phyloP scores from a whole-genome alignment of 2,329 filamentous ascomycete genomes.

The Aureobasidium sp. region DNA sequence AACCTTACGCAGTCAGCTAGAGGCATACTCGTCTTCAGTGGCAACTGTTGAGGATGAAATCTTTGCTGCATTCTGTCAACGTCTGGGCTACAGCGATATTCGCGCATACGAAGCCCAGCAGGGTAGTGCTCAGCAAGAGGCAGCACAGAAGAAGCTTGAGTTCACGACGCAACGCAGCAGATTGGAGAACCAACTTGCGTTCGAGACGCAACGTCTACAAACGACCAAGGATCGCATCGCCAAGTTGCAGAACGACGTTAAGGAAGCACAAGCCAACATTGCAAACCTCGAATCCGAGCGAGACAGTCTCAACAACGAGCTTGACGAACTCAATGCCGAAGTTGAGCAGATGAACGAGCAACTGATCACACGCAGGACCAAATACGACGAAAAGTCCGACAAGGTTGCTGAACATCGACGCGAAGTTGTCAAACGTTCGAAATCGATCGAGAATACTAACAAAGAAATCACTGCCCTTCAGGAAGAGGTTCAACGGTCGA shows the following conservation, averaged over 20 bases:
- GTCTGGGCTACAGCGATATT: conserved; percentile 81
- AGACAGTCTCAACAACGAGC: conserved; percentile 62
- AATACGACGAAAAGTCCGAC: conserved; percentile 62
- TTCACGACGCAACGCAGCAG: conserved; percentile 71
- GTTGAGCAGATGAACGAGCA: conserved; percentile 68
- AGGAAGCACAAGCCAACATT: conserved; percentile 63
- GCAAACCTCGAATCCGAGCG: conserved; percentile 65
- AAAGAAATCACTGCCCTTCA: conserved; percentile 76
- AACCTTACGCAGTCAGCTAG: conserved; percentile 50
- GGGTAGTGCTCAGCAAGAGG: conserved; percentile 84
- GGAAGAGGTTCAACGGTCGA: conserved; percentile 77
- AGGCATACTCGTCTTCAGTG: conserved; percentile 57
- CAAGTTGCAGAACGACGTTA: conserved; percentile 58
- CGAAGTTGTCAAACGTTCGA: conserved; percentile 76
- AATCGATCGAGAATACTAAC: conserved; percentile 68
- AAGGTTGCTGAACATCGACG: conserved; percentile 70
- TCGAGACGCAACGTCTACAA: conserved; percentile 65
- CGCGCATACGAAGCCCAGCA: conserved; percentile 91
- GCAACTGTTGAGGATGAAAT: conserved; percentile 80
- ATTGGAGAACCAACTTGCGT: conserved; percentile 54
- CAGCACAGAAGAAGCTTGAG: conserved; percentile 74
- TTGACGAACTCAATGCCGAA: conserved; percentile 67
- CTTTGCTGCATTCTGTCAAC: conserved; percentile 76
- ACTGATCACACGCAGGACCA: conserved; percentile 60
- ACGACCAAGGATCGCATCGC: conserved; percentile 63